phyloP scores from a whole-genome alignment of 768 basidiomycete species.

The Bullera alba region DNA sequence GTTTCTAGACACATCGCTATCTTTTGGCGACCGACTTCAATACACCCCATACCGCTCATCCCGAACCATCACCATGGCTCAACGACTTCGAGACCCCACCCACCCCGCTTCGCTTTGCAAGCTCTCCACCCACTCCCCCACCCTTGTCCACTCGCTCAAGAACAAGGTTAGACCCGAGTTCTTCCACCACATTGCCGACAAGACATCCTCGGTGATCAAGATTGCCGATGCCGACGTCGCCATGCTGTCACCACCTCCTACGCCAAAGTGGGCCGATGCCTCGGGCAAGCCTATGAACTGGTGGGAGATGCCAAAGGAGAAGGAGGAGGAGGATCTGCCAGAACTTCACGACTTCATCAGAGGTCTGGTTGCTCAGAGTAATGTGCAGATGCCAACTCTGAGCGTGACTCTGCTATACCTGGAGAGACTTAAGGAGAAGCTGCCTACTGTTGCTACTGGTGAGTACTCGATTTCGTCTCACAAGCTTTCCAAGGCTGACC shows the following conservation, averaged over 20 bases:
- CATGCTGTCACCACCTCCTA: constrained; percentile 62
- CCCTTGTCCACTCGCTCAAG: constrained; percentile 67
- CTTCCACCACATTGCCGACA: constrained; percentile 70
- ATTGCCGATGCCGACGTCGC: constrained; percentile 41
- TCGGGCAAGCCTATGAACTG: constrained; percentile 43
- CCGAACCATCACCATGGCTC: neutral
- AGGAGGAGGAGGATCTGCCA: constrained; percentile 50
- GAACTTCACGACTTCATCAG: constrained; percentile 77
- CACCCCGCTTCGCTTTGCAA: constrained; percentile 76
- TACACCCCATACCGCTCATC: neutral
- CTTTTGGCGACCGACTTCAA: neutral
- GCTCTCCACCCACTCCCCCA: constrained; percentile 65
- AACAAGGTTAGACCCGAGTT: constrained; percentile 72
- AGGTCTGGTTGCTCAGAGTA: constrained; percentile 68
- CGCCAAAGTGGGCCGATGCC: constrained; percentile 47
- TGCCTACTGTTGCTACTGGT: constrained; percentile 83
- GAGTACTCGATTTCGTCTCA: constrained; percentile 22
- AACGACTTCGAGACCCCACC: constrained; percentile 24
- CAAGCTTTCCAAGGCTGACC: constrained; percentile 2
- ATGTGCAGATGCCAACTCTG: constrained; percentile 84
- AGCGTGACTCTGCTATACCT: constrained; percentile 87
- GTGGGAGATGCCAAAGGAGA: constrained; percentile 33
- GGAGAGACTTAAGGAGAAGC: constrained; percentile 69
- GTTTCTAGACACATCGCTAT: neutral
- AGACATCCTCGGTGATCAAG: constrained; percentile 62